Conservation (phyloP, 2,329 filamentous ascomycete species). For the Arthroderma sp. region DNA sequence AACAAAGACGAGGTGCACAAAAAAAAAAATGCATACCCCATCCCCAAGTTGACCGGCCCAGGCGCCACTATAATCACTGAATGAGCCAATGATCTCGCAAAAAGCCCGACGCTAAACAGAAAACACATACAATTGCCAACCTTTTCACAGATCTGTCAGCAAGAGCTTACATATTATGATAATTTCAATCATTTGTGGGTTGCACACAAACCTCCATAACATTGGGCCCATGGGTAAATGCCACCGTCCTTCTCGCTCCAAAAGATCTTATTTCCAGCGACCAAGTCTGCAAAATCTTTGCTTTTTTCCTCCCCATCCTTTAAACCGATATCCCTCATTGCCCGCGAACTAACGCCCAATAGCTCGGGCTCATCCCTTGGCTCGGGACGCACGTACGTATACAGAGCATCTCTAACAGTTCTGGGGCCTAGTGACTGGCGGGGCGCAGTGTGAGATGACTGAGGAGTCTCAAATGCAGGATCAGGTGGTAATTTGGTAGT, state of each 20-base stretch:
- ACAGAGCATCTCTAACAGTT: slow-evolving; percentile 71
- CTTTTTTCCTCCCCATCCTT: slow-evolving; percentile 52
- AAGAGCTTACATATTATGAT: not conserved
- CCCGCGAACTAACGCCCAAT: slow-evolving; percentile 64
- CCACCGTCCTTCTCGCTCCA: slow-evolving; percentile 60
- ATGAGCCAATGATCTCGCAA: slow-evolving; percentile 18
- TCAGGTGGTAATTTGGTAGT: slow-evolving; percentile 62
- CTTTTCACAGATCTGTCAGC: slow-evolving; percentile 13
- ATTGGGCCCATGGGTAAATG: slow-evolving; percentile 97
- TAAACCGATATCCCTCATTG: slow-evolving; percentile 71
- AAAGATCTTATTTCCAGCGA: slow-evolving; percentile 69
- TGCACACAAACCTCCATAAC: slow-evolving; percentile 63
- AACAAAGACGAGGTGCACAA: not conserved
- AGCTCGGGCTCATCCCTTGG: slow-evolving; percentile 59
- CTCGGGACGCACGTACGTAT: slow-evolving; percentile 82
- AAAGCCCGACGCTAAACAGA: not conserved
- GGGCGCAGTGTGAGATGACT: slow-evolving; percentile 66
- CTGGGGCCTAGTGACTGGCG: slow-evolving; percentile 65
- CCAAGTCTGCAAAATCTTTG: slow-evolving; percentile 61
- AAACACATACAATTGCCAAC: slow-evolving; percentile 36
- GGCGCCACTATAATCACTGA: slow-evolving; percentile 45
- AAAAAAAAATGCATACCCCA: slow-evolving; percentile 36
- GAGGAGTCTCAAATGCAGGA: slow-evolving; percentile 62
- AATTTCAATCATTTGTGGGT: not conserved
- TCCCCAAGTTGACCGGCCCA: slow-evolving; percentile 97